These are phyloP conservation scores for Clarkia xantiana DNA, from an alignment of 345 rosid genomes.

Conservation along the genomic window DNA sequence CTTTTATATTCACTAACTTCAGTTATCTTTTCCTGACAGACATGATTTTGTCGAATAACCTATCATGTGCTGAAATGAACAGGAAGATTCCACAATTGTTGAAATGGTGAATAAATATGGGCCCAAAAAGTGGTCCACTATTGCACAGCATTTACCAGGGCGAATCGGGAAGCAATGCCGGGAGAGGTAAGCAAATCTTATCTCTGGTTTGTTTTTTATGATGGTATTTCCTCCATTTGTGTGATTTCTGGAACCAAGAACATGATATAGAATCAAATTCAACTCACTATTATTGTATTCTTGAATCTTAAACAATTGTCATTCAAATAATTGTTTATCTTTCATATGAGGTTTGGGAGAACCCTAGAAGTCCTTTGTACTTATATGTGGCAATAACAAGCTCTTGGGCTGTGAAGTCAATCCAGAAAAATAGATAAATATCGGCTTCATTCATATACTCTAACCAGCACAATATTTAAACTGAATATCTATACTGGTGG, in stretches of 20 bases:
- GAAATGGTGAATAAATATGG: conserved; percentile 75
- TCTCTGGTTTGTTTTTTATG: neutral
- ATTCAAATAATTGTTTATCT: no score
- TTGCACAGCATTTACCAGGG: conserved; percentile 89
- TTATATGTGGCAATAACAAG: neutral
- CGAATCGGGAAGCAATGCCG: conserved; percentile 98
- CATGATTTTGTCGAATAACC: no score
- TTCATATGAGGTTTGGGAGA: neutral
- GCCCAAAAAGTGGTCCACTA: conserved; percentile 97
- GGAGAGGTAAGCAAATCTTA: conserved; percentile 46
- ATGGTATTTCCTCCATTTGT: neutral
- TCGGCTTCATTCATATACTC: no score
- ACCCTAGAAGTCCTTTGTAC: no score
- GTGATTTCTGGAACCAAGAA: no score
- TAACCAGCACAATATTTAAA: no score
- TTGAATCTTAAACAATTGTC: no score
- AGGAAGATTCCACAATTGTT: conserved; percentile 86
- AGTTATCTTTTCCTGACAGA: conserved; percentile 5
- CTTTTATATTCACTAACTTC: conserved; percentile 2
- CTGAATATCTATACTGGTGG: no score
- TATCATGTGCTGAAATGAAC: neutral
- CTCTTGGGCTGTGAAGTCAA: no score
- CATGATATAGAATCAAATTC: neutral
- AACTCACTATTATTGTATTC: no score
- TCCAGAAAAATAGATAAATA: no score